Evolutionary conservation across 2,329 filamentous ascomycete genomes (phyloP).

Genomic region (Cladosporium sp.): DNA sequence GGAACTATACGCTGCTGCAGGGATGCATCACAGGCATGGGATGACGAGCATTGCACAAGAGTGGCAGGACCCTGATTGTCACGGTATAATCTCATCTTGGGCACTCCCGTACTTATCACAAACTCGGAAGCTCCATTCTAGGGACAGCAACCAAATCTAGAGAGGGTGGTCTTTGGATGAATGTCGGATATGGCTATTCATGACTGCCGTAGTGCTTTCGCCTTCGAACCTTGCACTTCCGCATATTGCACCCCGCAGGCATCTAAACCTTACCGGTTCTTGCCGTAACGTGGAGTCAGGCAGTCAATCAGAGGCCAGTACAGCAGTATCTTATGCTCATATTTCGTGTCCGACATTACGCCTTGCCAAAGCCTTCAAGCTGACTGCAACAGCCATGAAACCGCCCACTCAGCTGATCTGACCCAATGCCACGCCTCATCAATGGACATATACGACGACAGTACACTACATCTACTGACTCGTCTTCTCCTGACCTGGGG

Average conservation of each 20-base stretch:
- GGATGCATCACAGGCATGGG: neutral
- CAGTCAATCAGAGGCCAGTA: neutral
- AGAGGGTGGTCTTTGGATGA: neutral
- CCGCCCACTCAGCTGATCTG: neutral
- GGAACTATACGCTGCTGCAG: neutral
- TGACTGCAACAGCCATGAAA: neutral
- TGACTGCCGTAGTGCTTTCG: neutral
- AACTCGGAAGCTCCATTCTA: neutral
- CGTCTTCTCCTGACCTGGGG: slow-evolving; percentile 1
- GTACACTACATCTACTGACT: neutral
- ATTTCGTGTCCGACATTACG: neutral
- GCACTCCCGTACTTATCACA: neutral
- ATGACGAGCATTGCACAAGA: neutral
- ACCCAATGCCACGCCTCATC: neutral
- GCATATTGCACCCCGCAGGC: neutral
- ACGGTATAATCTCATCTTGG: neutral
- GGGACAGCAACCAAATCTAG: neutral
- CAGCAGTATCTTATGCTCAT: neutral
- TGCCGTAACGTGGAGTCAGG: neutral
- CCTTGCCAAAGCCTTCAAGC: neutral
- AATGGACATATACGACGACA: neutral
- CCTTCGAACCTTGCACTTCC: neutral
- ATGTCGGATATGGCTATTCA: neutral
- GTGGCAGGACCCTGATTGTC: neutral
- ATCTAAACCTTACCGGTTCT: neutral